These are phyloP conservation scores for Colletotrichum sp. DNA, from an alignment of 2,329 filamentous ascomycete genomes.

Conservation along the genomic window DNA sequence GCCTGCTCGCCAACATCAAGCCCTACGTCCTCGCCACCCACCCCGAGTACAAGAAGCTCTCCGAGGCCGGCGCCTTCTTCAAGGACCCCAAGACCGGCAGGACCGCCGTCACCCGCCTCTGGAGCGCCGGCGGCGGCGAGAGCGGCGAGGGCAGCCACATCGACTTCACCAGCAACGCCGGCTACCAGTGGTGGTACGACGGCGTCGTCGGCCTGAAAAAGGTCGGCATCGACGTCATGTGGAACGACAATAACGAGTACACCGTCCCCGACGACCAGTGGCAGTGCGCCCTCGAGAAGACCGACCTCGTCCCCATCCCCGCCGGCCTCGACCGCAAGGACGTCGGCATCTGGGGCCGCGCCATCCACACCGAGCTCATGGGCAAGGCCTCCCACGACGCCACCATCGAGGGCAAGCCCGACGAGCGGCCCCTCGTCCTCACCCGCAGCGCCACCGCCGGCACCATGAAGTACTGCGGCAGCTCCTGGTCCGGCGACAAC, in stretches of 20 bases:
- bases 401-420: conserved; percentile 60
- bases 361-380: conserved; percentile 73
- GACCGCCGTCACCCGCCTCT: conserved; percentile 66
- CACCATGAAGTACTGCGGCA: conserved; percentile 73
- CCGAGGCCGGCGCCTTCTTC: conserved; percentile 66
- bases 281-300: conserved; percentile 60
- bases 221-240: conserved; percentile 74
- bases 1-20: conserved; percentile 75
- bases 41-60: conserved; percentile 67
- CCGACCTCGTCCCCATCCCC: conserved; percentile 37
- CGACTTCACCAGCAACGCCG: conserved; percentile 72
- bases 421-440: conserved; percentile 69
- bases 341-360: conserved; percentile 73
- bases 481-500: conserved; percentile 78
- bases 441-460: conserved; percentile 74
- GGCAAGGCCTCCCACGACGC: conserved; percentile 74
- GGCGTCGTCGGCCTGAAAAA: conserved; percentile 67
- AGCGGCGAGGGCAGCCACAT: conserved; percentile 74
- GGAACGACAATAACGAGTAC: conserved; percentile 84
- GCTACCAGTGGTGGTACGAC: conserved; percentile 75
- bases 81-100: conserved; percentile 57
- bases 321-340: conserved; percentile 45
- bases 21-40: conserved; percentile 73
- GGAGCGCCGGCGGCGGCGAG: conserved; percentile 75
- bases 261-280: conserved; percentile 69